Percentiles rank a stretch among this genome's conserved stretches.
phyloP scores from a whole-genome alignment of 2,329 filamentous ascomycete species.

The Botrytis hyacinthi region DNA sequence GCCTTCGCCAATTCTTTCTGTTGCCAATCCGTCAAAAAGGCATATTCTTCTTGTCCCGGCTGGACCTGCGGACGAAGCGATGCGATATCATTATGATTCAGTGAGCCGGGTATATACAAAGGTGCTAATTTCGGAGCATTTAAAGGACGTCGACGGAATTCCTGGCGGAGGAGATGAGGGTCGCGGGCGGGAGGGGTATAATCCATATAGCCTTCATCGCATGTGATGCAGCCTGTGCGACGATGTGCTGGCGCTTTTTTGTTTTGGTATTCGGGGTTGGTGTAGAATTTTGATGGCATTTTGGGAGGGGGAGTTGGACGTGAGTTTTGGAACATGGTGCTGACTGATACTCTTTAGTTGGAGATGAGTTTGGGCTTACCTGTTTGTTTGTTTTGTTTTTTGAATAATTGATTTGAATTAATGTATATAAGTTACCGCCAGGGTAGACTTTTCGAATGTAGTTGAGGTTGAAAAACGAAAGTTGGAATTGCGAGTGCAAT shows the following conservation, averaged over 20 bases:
- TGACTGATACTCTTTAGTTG: background rate
- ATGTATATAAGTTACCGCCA: background rate
- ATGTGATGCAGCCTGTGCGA: background rate
- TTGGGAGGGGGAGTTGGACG: background rate
- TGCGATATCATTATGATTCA: background rate
- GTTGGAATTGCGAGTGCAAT: background rate
- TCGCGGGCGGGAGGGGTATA: background rate
- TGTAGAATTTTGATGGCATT: background rate
- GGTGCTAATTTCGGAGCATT: background rate
- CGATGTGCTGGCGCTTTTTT: background rate
- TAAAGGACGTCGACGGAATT: background rate
- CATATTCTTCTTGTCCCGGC: background rate
- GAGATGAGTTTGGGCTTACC: background rate
- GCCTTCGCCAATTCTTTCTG: fast-evolving
- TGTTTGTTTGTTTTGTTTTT: background rate
- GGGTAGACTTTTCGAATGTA: background rate
- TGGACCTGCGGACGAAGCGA: background rate
- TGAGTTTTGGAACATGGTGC: background rate
- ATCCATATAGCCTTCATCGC: background rate
- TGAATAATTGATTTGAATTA: background rate
- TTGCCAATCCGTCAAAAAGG: background rate
- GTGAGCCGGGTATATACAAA: too few relatives aligned
- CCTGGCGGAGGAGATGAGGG: background rate
- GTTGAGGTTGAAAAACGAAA: background rate
- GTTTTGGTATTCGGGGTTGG: background rate